Conservation (phyloP, 2,329 filamentous ascomycete species). For the Fusarium sp. region DNA sequence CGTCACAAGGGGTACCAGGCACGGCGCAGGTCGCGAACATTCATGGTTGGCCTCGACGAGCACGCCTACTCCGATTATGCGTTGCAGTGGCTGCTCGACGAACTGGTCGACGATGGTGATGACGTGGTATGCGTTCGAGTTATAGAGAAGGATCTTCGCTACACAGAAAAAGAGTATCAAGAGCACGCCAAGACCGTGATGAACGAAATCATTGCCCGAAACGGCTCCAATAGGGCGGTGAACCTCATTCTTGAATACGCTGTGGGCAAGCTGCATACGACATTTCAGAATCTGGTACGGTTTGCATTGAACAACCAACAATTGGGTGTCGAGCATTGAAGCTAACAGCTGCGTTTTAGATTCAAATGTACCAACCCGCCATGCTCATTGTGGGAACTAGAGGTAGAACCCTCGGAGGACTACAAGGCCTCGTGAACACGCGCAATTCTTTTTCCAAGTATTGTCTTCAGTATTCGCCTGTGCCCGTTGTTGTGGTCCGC, state of each 20-base stretch:
- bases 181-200: conserved; percentile 83
- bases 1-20: conserved; percentile 90
- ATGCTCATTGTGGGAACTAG: conserved; percentile 93
- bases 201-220: conserved; percentile 83
- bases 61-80: conserved; percentile 95
- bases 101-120: conserved; percentile 93
- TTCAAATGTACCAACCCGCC: conserved; percentile 91
- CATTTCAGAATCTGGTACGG: conserved; percentile 89
- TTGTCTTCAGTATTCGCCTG: conserved; percentile 92
- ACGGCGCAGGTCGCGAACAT: conserved; percentile 85
- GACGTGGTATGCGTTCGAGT: conserved; percentile 93
- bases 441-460: conserved; percentile 93
- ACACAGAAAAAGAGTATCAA: conserved; percentile 80
- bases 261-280: conserved; percentile 89
- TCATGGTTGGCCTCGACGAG: conserved; percentile 92
- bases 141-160: conserved; percentile 84
- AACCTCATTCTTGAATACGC: conserved; percentile 89
- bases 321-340: background rate
- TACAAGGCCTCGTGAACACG: conserved; percentile 86
- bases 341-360: conserved; percentile 65
- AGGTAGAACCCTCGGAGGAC: conserved; percentile 86
- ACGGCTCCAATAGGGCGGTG: conserved; percentile 84
- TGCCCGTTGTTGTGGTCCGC: conserved; percentile 92
- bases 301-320: background rate
- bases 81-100: conserved; percentile 91